Percentiles rank a stretch among this genome's conserved stretches.
phyloP scores from a whole-genome alignment of 2,329 filamentous ascomycete genomes.

The Clathrospora elynae region DNA sequence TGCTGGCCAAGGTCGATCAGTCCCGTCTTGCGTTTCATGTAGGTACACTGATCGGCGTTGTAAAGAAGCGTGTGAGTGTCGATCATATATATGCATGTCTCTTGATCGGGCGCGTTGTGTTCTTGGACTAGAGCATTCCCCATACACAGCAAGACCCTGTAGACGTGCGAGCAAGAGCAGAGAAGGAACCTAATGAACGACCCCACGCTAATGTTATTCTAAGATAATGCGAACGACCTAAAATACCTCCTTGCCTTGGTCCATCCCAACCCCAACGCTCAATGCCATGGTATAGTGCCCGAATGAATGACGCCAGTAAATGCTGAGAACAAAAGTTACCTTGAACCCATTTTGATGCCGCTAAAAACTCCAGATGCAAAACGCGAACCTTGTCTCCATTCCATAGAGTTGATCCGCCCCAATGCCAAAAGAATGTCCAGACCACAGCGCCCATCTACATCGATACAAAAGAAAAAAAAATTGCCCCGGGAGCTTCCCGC shows the following conservation, averaged over 20 bases:
- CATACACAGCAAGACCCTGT: too few relatives aligned
- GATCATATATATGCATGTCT: too few relatives aligned
- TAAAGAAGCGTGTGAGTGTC: not conserved
- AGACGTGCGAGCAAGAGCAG: too few relatives aligned
- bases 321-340: slow-evolving; percentile 16
- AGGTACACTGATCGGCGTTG: slow-evolving; percentile 3
- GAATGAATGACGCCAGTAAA: slow-evolving; percentile 26
- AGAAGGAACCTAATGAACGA: too few relatives aligned
- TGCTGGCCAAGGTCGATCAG: slow-evolving; percentile 2
- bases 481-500: slow-evolving; percentile 3
- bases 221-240: too few relatives aligned
- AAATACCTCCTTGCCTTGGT: too few relatives aligned
- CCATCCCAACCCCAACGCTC: slow-evolving; percentile 5
- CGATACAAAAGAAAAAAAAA: not conserved
- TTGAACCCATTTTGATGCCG: slow-evolving; percentile 31
- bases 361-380: slow-evolving; percentile 23
- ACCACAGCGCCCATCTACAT: not conserved
- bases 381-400: slow-evolving; percentile 1
- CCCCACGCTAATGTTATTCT: too few relatives aligned
- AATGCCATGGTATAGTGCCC: slow-evolving; percentile 28
- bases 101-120: too few relatives aligned
- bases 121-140: too few relatives aligned
- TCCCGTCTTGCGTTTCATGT: slow-evolving; percentile 1
- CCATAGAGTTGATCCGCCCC: not conserved
- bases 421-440: slow-evolving; percentile 15